A percentile compares a stretch with the other conserved stretches of the same genome.
phyloP scores from a whole-genome alignment of 306 rosid genomes.

The Luffa acutangula region DNA sequence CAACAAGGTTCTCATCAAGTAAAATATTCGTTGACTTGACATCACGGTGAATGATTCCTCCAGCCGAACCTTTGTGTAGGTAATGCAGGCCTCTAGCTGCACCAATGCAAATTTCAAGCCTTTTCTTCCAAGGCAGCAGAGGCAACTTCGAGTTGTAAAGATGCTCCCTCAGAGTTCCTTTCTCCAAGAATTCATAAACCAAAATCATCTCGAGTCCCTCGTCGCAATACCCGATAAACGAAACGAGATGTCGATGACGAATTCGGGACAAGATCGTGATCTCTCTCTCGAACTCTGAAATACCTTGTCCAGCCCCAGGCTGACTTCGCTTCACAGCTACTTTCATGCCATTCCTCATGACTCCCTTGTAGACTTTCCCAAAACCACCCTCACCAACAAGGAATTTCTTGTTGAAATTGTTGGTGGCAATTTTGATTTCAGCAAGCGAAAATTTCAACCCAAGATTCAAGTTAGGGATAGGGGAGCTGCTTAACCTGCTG shows the following conservation, averaged over 20 bases:
- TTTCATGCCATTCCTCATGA: constrained; percentile 17
- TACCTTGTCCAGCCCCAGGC: constrained; percentile 40
- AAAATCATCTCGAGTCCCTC: constrained; percentile 48
- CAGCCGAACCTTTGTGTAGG: constrained; percentile 40
- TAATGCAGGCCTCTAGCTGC: constrained; percentile 35
- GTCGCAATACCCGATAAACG: constrained; percentile 35
- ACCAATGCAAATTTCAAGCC: constrained; percentile 42
- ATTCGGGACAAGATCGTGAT: constrained; percentile 38
- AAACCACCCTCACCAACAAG: constrained; percentile 40
- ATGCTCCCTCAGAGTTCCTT: constrained; percentile 41
- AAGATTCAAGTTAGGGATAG: constrained; percentile 21
- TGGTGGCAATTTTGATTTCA: constrained; percentile 30
- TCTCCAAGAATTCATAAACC: constrained; percentile 47
- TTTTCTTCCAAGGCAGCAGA: constrained; percentile 36
- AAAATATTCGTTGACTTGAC: constrained; percentile 7
- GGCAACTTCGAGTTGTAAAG: constrained; percentile 23
- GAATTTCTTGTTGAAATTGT: constrained; percentile 23
- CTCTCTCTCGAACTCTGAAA: constrained; percentile 38
- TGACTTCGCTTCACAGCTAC: constrained; percentile 46
- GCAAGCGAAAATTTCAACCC: constrained; percentile 26
- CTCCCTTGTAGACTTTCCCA: constrained; percentile 38
- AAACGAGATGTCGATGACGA: constrained; percentile 20
- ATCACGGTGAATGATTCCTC: constrained; percentile 45
- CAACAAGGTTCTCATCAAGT: constrained; percentile 23
- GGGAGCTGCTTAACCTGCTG: constrained; percentile 16